Base-by-base conservation (phyloP, 208 protist genomes). In the Novymonas esmeraldas region DNA sequence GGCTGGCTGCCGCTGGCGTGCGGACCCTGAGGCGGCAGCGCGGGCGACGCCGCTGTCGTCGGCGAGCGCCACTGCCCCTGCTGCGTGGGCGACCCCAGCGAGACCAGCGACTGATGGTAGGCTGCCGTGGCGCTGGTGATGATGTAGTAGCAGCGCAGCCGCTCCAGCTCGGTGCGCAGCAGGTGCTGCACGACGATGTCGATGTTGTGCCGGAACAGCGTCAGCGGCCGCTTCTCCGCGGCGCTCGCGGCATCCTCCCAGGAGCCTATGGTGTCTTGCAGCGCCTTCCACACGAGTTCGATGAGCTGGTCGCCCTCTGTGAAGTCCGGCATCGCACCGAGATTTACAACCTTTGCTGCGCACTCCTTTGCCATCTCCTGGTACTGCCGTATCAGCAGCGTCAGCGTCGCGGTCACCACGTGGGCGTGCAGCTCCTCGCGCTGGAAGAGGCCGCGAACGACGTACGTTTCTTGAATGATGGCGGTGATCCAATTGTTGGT, bases 391-490 rank as follows among this genome's bases (percentile, higher is more conserved):
- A 87, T 81, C 38, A 95, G 69, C 50, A 95, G 64, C 20, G 77
- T 84, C 54, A 95, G 64, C 24, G 83, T 87, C 10, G 84, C 79
- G 1, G 82, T 82, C 33, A 89, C 86, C 49, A 95, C 79, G 31
- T 87, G 82, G 22, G 89, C 74, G 70, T 95, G 86, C 56, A 95
- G 66, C 39, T 85, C 52, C 46, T 93, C 86, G 36, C 78, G 77
- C 75, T 90, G 90, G 58, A 90, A 84, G 29, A 95, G 79, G 14
- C 90, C 83, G 18, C 82, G 76, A 14, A 92, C 64, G 24, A 95
- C 70, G 60, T 95, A 95, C 18, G 78, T 75, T 61, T 84, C 79
- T 57, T 92, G 84, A 46, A 95, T 85, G 46, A 92, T 85, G 3
- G 85, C 82, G 9, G 73, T 73, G 39, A 88, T 78, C 90, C 90